Evolutionary conservation across 2,329 filamentous ascomycete species (phyloP).

Genomic region (Alternaria sp.): DNA sequence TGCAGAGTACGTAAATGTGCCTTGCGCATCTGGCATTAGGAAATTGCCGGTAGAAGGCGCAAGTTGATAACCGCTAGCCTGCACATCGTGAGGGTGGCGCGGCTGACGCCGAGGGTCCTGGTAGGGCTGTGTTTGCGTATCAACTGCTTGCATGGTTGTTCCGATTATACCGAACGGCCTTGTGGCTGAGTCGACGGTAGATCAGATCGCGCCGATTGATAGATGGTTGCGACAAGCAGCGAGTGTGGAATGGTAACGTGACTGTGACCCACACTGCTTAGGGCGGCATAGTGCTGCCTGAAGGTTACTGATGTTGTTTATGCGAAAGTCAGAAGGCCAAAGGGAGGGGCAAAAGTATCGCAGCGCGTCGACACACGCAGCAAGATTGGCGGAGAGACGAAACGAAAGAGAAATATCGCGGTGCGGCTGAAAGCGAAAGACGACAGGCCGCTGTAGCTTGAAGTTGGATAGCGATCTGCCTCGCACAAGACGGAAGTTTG

Average conservation of each 20-base stretch:
- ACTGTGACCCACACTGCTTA: slow-evolving; percentile 36
- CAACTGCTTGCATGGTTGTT: slow-evolving; percentile 43
- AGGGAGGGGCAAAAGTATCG: slow-evolving; percentile 21
- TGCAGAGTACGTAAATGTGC: slow-evolving; percentile 47
- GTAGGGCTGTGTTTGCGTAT: slow-evolving; percentile 46
- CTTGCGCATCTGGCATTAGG: slow-evolving; percentile 44
- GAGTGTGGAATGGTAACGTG: slow-evolving; percentile 40
- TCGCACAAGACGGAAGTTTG: slow-evolving; percentile 37
- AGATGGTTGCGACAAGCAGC: slow-evolving; percentile 17
- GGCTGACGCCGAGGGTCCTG: slow-evolving; percentile 47
- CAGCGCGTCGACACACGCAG: slow-evolving; percentile 25
- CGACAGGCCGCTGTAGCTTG: slow-evolving; percentile 38
- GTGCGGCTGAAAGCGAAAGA: slow-evolving; percentile 33
- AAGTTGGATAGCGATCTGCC: slow-evolving; percentile 44
- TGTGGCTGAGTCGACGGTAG: slow-evolving; percentile 34
- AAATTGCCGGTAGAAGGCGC: slow-evolving; percentile 33
- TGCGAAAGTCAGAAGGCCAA: slow-evolving; percentile 27
- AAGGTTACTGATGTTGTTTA: slow-evolving; percentile 26
- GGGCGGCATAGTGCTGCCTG: slow-evolving; percentile 48
- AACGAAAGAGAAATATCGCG: slow-evolving; percentile 33
- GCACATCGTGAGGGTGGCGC: slow-evolving; percentile 45
- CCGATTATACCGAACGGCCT: slow-evolving; percentile 21
- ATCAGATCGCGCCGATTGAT: slow-evolving; percentile 17
- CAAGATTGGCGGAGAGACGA: slow-evolving; percentile 25
- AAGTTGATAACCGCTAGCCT: slow-evolving; percentile 37